These are phyloP conservation scores for Globisporangium spiculum DNA, from an alignment of 352 stramenopile genomes.

Conservation along the genomic window DNA sequence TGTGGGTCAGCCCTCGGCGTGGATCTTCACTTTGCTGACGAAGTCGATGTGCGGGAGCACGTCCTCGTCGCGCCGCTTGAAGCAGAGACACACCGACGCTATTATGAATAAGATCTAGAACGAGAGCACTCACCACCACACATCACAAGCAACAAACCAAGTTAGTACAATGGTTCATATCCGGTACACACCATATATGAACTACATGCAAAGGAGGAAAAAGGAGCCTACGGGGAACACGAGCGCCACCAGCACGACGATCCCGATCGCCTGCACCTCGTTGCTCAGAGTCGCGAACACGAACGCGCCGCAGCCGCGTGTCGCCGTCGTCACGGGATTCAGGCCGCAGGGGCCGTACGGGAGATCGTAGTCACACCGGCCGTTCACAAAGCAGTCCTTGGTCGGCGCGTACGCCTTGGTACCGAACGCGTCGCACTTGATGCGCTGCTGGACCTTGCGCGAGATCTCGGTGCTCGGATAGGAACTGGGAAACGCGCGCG, in stretches of 20 bases:
- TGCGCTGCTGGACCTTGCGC: constrained; percentile 23
- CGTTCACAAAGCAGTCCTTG: constrained; percentile 38
- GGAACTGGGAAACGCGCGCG: constrained; percentile 41
- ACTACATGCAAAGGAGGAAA: no score
- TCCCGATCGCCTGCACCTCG: constrained; percentile 45
- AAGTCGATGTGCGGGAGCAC: constrained; percentile 60
- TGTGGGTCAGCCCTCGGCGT: constrained; percentile 28
- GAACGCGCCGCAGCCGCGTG: constrained; percentile 54
- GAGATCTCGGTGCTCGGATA: constrained; percentile 33
- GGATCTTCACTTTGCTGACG: constrained; percentile 46
- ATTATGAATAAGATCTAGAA: constrained; percentile 47
- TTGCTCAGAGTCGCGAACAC: constrained; percentile 35
- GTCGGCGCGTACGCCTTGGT: constrained; percentile 41
- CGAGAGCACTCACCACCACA: not conserved
- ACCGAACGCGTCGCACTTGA: constrained; percentile 26
- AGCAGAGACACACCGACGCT: constrained; percentile 55
- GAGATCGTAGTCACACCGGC: constrained; percentile 55
- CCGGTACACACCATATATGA: no score
- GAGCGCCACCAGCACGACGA: constrained; percentile 31
- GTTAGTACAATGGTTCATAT: not conserved
- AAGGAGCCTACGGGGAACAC: constrained; percentile 38
- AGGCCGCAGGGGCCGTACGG: constrained; percentile 58
- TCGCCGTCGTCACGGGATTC: constrained; percentile 45
- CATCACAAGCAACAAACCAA: not conserved
- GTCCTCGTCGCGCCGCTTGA: constrained; percentile 72